A percentile compares a stretch with the other conserved stretches of the same genome.
These are phyloP conservation scores for Chalaropsis thielavioides DNA, from an alignment of 2,329 filamentous ascomycete genomes.

Conservation along the genomic window DNA sequence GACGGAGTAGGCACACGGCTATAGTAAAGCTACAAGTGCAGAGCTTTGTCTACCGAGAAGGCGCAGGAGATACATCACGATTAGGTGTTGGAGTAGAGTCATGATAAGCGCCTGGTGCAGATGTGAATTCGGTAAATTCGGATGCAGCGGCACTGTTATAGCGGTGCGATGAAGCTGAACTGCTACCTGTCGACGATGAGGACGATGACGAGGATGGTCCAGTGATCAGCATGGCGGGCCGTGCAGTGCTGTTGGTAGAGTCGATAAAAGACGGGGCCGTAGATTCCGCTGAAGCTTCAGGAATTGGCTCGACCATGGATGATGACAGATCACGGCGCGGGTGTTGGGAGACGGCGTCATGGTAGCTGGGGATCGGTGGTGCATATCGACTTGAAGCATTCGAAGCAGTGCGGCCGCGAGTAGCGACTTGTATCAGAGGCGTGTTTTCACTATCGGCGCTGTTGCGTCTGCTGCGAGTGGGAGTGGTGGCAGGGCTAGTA, in stretches of 20 bases:
- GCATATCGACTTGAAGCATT: slow-evolving; percentile 28
- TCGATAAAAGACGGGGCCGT: not conserved
- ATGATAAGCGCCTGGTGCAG: slow-evolving; percentile 1
- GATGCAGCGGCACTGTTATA: not conserved
- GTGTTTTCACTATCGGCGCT: slow-evolving; percentile 43
- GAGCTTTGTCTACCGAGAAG: not conserved
- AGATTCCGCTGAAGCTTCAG: slow-evolving; percentile 5
- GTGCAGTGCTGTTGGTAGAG: not conserved
- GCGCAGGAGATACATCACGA: not conserved
- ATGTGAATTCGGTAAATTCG: slow-evolving; percentile 14
- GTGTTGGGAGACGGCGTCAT: slow-evolving; percentile 51
- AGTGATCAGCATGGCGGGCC: not conserved
- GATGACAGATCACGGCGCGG: slow-evolving; percentile 7
- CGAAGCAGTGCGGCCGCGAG: slow-evolving; percentile 38
- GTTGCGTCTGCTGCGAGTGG: slow-evolving; percentile 39
- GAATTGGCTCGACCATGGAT: slow-evolving; percentile 9
- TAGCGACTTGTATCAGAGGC: slow-evolving; percentile 37
- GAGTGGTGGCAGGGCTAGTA: slow-evolving; percentile 49
- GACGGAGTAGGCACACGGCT: not conserved
- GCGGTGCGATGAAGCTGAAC: not conserved
- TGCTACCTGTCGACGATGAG: not conserved
- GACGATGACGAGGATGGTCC: not conserved
- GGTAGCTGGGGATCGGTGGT: slow-evolving; percentile 72
- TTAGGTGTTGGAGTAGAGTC: not conserved
- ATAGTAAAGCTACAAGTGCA: not conserved